These are phyloP conservation scores for Stephania yunnanensis DNA, from an alignment of 164 flowering plant species.

Conservation along the genomic window DNA sequence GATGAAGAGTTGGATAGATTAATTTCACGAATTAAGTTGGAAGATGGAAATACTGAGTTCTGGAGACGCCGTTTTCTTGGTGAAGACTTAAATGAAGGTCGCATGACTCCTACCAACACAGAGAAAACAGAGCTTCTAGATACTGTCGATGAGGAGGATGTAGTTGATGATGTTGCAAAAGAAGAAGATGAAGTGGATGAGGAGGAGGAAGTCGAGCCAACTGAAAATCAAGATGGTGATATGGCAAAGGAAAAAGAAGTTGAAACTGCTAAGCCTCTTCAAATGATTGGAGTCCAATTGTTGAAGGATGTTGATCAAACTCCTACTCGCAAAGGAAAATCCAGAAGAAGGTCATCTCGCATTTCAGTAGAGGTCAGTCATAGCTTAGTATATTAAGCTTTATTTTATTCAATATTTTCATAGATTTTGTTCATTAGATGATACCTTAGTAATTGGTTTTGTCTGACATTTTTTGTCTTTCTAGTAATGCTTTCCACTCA, in stretches of 20 bases:
- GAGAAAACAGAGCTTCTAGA: conserved; percentile 38
- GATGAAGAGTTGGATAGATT: conserved; percentile 89
- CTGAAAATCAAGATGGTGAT: conserved; percentile 61
- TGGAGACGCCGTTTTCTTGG: conserved; percentile 98
- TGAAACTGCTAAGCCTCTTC: conserved; percentile 70
- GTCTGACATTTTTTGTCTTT: not conserved
- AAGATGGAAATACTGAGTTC: conserved; percentile 93
- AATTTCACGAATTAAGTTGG: conserved; percentile 72
- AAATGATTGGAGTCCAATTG: conserved; percentile 93
- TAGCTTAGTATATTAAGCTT: too few relatives aligned
- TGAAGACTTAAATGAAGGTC: conserved; percentile 47
- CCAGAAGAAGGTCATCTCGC: conserved; percentile 49
- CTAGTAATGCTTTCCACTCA: not conserved
- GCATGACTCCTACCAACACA: conserved; percentile 23
- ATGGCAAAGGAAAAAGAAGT: conserved; percentile 60
- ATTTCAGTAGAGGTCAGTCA: conserved; percentile 42
- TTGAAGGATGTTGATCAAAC: conserved; percentile 68
- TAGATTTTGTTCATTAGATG: too few relatives aligned
- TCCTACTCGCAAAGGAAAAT: conserved; percentile 44
- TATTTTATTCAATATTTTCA: too few relatives aligned
- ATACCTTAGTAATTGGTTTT: conserved; percentile 1
- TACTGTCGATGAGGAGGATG: conserved; percentile 35
- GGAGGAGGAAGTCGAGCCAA: conserved; percentile 58
- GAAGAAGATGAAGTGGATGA: conserved; percentile 62
- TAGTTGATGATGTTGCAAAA: conserved; percentile 41